Percentiles rank a stretch among this genome's conserved stretches.
These are phyloP conservation scores for Melanomma pulvis-pyrius DNA, from an alignment of 495 filamentous ascomycete genomes.

Conservation along the genomic window DNA sequence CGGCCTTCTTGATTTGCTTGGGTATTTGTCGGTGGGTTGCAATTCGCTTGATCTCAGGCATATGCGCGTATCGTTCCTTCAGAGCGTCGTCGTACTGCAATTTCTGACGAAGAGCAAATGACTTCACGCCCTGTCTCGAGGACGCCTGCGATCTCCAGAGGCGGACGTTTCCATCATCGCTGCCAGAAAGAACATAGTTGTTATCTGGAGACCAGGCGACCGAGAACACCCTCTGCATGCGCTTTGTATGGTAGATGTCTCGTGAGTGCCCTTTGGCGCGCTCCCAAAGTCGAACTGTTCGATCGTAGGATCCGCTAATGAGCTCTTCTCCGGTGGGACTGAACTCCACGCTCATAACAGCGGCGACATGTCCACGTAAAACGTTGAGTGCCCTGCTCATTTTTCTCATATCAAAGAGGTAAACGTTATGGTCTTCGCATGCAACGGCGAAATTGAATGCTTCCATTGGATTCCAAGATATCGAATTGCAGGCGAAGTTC, in stretches of 20 bases:
- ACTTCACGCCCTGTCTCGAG: conserved; percentile 80
- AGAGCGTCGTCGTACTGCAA: conserved; percentile 92
- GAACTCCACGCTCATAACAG: conserved; percentile 96
- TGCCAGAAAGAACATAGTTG: conserved; percentile 81
- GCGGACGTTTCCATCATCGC: conserved; percentile 90
- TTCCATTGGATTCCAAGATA: conserved; percentile 96
- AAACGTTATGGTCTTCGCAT: conserved; percentile 77
- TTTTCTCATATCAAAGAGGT: conserved; percentile 87
- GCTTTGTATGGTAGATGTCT: conserved; percentile 96
- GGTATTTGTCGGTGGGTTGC: conserved; percentile 88
- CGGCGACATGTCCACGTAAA: conserved; percentile 93
- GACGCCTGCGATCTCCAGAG: conserved; percentile 92
- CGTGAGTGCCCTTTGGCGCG: conserved; percentile 78
- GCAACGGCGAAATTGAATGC: conserved; percentile 88
- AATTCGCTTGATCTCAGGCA: conserved; percentile 95
- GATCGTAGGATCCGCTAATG: conserved; percentile 86
- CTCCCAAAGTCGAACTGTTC: conserved; percentile 77
- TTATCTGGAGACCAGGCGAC: conserved; percentile 83
- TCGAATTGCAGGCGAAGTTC: conserved; percentile 77
- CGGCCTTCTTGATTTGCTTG: conserved; percentile 94
- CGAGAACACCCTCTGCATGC: conserved; percentile 96
- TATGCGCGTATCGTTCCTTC: conserved; percentile 82
- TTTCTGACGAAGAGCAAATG: conserved; percentile 75
- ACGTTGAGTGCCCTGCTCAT: conserved; percentile 83
- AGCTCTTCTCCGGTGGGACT: conserved; percentile 93